Percentiles rank a stretch among this genome's conserved stretches.
Evolutionary conservation across 306 rosid genomes (phyloP).

Genomic region (Gastrolobium villosum): DNA sequence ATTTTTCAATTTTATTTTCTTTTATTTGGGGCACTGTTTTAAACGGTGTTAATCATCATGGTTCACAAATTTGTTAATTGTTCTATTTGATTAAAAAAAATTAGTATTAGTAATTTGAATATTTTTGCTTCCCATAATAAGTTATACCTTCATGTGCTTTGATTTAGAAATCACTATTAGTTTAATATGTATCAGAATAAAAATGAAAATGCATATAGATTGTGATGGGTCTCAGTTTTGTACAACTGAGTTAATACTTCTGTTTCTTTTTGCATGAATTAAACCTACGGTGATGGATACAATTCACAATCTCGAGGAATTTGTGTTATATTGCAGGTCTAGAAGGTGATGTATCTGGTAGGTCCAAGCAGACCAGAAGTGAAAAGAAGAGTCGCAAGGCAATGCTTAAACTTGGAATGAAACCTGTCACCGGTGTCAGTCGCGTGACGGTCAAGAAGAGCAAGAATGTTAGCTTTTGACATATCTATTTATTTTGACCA

Average conservation of each 20-base stretch:
- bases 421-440: conserved; percentile 84
- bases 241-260: not conserved
- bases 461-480: conserved; percentile 76
- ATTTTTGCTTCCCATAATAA: not conserved
- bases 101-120: not conserved
- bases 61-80: not conserved
- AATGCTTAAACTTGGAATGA: conserved; percentile 92
- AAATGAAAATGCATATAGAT: not conserved
- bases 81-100: not conserved
- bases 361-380: conserved; percentile 92
- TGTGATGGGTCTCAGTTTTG: not conserved
- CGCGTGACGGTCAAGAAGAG: conserved; percentile 88
- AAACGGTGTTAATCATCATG: not conserved
- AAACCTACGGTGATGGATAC: conserved; percentile 2
- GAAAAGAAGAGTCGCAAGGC: conserved; percentile 96
- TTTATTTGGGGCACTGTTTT: not conserved
- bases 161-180: not conserved
- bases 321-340: conserved; percentile 46
- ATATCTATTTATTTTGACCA: not conserved
- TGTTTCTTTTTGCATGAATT: conserved; percentile 14
- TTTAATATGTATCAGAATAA: conserved; percentile 16
- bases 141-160: not conserved
- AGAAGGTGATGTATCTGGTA: conserved; percentile 80
- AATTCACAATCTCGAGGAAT: conserved; percentile 18
- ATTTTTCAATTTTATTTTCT: not conserved